Conservation (phyloP, 2,329 filamentous ascomycete species). For the Fusarium incarnatum region DNA sequence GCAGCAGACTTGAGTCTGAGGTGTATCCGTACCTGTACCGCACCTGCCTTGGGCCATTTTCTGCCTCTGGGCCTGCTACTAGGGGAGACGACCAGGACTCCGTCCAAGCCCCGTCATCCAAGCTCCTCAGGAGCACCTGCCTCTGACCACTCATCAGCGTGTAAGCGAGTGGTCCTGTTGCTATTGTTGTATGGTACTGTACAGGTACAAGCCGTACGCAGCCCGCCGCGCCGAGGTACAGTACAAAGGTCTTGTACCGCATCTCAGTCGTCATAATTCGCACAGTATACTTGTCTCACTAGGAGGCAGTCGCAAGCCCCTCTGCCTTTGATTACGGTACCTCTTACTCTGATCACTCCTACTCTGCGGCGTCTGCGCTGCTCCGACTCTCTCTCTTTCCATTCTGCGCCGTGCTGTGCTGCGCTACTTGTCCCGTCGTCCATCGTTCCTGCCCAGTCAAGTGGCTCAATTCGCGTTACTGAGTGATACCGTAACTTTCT, state of each 20-base stretch:
- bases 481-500: conserved; percentile 32
- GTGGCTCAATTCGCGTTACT: conserved; percentile 26
- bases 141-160: conserved; percentile 42
- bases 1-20: conserved; percentile 23
- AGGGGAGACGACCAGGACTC: conserved; percentile 37
- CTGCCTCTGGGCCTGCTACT: conserved; percentile 29
- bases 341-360: conserved; percentile 34
- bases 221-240: conserved; percentile 51
- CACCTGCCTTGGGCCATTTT: conserved; percentile 35
- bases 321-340: conserved; percentile 40
- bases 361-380: not conserved
- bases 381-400: conserved; percentile 11
- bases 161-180: conserved; percentile 37
- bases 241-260: conserved; percentile 52
- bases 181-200: conserved; percentile 54
- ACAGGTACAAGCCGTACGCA: conserved; percentile 51
- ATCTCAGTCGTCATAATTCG: conserved; percentile 24
- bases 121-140: conserved; percentile 37
- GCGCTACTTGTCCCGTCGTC: not conserved
- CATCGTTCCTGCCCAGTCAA: conserved; percentile 31
- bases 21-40: conserved; percentile 34
- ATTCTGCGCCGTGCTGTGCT: not conserved
- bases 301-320: conserved; percentile 43
- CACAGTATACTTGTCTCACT: conserved; percentile 52
- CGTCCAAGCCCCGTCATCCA: conserved; percentile 40